Base-by-base conservation (phyloP, 1,284 basidiomycete species). In the Sanghuangporus sanghuang region DNA sequence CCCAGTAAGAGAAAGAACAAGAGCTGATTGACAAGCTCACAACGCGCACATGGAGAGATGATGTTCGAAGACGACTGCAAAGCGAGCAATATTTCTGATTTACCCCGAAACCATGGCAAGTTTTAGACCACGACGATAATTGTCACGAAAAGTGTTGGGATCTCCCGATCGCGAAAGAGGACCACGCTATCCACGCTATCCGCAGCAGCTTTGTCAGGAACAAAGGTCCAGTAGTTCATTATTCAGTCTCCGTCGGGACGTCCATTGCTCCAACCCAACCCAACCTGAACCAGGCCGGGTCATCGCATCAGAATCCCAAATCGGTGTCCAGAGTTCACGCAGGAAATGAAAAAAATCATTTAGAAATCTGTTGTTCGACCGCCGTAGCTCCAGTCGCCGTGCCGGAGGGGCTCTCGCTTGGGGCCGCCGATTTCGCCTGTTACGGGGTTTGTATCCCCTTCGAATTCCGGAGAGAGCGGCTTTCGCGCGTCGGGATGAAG, bases 381-480 rank as follows among this genome's bases (percentile, higher is more conserved):
- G 70, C 90, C 90, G 77, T 87, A 89, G 69, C 90, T 93, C 90
- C 90, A 93, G 69, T 93, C 90, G 3, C 88, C 88, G 62, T 81
- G 79, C 53, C 77, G 72, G 8, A 91, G 83, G 6, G 90, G 90
- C 71, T 93, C 91, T 39, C 77, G 78, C 75, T 92, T 92, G 36
- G 90, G 90, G 0, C 90, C 90, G 2, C 87, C 89, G 61, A 80
- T 76, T 73, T 93, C 90, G 18, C 91, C 91, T 1, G 91, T 93
- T 1, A 67, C 69, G 1, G 90, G 90, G 69, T 93, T 92, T 21
- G 81, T 75, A 52, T 92, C 86, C 18, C 89, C 91, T 59, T 86
- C 82, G 69, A 92, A 92, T 65, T 88, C 86, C 6, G 87, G 78
- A 50, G 74, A 69, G 9, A 87, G 61, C 1, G 86, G 84, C 49